A percentile compares a stretch with the other conserved stretches of the same genome.
Evolutionary conservation across 305 asterid genomes (phyloP).

Genomic region (Fraxinus sp.): DNA sequence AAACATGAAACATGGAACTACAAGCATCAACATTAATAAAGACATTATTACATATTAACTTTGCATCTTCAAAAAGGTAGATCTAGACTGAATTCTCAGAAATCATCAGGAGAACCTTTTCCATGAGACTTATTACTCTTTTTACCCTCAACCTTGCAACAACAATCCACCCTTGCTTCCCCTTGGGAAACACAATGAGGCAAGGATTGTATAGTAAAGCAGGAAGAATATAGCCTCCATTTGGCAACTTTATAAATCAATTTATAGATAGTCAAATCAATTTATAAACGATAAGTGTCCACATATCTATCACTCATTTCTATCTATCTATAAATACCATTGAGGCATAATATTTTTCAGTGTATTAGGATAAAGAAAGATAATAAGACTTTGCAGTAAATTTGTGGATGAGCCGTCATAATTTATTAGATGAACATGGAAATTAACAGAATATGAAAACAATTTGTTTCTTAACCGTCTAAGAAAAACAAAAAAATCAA

Average conservation of each 20-base stretch:
- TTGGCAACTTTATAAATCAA: not conserved
- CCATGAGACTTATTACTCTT: not conserved
- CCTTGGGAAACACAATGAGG: not conserved
- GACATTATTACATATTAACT: slow-evolving; percentile 4
- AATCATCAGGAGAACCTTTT: slow-evolving; percentile 1
- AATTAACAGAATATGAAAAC: not conserved
- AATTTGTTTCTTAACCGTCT: not conserved
- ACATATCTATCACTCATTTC: not conserved
- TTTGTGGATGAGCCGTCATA: not conserved
- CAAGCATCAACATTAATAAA: slow-evolving; percentile 17
- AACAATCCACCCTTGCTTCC: not conserved
- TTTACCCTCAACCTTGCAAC: not conserved
- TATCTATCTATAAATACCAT: not conserved
- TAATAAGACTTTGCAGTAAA: not conserved
- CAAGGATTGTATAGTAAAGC: not conserved
- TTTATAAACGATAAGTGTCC: no score
- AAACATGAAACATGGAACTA: not conserved
- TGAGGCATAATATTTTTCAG: not conserved
- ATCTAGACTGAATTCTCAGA: not conserved
- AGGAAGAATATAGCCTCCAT: not conserved
- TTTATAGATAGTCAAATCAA: not conserved
- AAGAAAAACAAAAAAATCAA: not conserved
- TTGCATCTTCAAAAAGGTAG: not conserved
- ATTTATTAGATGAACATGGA: not conserved
- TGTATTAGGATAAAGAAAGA: not conserved